A percentile compares a stretch with the other conserved stretches of the same genome.
Evolutionary conservation across 805 yeast species (phyloP).

Genomic region (Spathaspora boniae): DNA sequence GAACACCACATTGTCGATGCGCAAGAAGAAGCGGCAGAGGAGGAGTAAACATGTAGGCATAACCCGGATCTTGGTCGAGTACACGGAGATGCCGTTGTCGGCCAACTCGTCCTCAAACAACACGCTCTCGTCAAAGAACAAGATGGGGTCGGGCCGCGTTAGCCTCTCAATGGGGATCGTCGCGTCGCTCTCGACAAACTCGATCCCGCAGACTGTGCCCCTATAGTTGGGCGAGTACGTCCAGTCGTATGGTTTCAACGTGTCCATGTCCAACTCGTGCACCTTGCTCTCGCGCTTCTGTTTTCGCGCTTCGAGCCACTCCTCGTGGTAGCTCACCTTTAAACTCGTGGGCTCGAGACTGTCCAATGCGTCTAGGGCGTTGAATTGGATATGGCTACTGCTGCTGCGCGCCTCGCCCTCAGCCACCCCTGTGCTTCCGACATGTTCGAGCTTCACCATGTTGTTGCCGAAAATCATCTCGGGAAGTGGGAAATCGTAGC

Average conservation of each 20-base stretch:
- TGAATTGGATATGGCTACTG: slow-evolving; percentile 63
- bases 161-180: slow-evolving; percentile 70
- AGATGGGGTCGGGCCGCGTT: slow-evolving; percentile 73
- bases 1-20: slow-evolving; percentile 88
- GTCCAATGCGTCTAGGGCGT: slow-evolving; percentile 68
- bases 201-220: slow-evolving; percentile 46
- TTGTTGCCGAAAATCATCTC: slow-evolving; percentile 97
- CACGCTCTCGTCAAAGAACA: slow-evolving; percentile 85
- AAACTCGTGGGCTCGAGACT: slow-evolving; percentile 32
- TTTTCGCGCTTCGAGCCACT: slow-evolving; percentile 59
- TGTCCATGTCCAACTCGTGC: slow-evolving; percentile 34
- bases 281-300: background rate
- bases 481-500: slow-evolving; percentile 79
- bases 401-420: slow-evolving; percentile 24
- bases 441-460: slow-evolving; percentile 48
- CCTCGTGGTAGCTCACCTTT: slow-evolving; percentile 79
- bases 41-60: slow-evolving; percentile 79
- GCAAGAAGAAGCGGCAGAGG: slow-evolving; percentile 71
- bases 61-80: slow-evolving; percentile 78
- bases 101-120: slow-evolving; percentile 94
- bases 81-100: slow-evolving; percentile 86
- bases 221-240: slow-evolving; percentile 80
- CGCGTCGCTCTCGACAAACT: slow-evolving; percentile 18
- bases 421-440: no score
- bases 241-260: slow-evolving; percentile 92